These are phyloP conservation scores for Euryodendron excelsum DNA, from an alignment of 148 eudicot genomes.

Conservation along the genomic window DNA sequence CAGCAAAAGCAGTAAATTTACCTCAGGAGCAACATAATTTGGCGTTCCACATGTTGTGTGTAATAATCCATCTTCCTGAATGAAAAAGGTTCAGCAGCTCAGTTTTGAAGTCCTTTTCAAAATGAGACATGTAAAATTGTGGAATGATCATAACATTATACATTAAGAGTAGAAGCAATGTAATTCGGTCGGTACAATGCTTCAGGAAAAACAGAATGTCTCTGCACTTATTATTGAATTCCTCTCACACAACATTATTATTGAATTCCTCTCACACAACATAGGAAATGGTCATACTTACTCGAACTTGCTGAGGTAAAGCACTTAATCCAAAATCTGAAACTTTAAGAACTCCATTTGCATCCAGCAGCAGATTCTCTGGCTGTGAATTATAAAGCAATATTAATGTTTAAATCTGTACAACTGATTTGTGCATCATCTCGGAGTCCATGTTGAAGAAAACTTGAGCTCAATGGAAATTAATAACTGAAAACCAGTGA, in stretches of 20 bases:
- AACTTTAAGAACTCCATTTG: slow-evolving; percentile 81
- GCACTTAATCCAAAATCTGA: slow-evolving; percentile 99
- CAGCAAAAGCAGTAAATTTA: slow-evolving; percentile 23
- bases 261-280: not conserved
- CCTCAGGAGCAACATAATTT: slow-evolving; percentile 98
- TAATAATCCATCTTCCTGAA: slow-evolving; percentile 85
- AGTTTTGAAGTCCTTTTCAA: not conserved
- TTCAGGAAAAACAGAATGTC: not conserved
- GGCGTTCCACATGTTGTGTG: slow-evolving; percentile 97
- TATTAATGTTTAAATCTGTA: not conserved
- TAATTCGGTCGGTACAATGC: not conserved
- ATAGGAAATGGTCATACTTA: slow-evolving; percentile 30
- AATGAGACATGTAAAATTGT: not conserved
- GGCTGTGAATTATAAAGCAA: slow-evolving; percentile 50
- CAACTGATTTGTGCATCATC: not conserved
- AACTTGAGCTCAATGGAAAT: not conserved
- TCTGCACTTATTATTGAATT: not conserved
- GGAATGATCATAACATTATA: not conserved
- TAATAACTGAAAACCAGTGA: not conserved
- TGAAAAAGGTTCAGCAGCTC: not conserved
- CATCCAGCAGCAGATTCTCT: slow-evolving; percentile 88
- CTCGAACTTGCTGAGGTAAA: slow-evolving; percentile 93
- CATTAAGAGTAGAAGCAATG: not conserved
- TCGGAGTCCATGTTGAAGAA: not conserved
- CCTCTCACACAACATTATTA: not conserved